These are phyloP conservation scores for Penicillium dipodomyicola DNA, from an alignment of 495 filamentous ascomycete genomes.

Conservation along the genomic window DNA sequence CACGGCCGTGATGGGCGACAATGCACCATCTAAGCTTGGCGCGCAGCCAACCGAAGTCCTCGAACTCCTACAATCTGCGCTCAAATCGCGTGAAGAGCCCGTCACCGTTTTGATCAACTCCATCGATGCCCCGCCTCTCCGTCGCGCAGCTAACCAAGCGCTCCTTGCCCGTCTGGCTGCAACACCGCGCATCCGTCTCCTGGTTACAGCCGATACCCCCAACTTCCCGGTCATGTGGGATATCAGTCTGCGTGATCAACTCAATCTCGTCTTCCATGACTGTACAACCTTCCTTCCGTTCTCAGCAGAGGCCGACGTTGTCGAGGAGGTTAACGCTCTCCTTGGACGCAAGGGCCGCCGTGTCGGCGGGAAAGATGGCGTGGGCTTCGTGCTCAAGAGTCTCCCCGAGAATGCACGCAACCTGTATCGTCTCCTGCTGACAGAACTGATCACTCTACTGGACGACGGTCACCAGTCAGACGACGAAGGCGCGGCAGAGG, in stretches of 20 bases:
- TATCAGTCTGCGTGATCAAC: constrained; percentile 68
- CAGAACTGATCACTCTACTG: constrained; percentile 74
- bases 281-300: constrained; percentile 83
- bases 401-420: constrained; percentile 88
- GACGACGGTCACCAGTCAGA: constrained; percentile 47
- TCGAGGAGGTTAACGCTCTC: constrained; percentile 82
- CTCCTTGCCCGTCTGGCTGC: constrained; percentile 74
- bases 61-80: constrained; percentile 57
- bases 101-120: constrained; percentile 81
- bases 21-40: constrained; percentile 54
- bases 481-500: constrained; percentile 39
- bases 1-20: constrained; percentile 59
- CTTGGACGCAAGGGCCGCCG: constrained; percentile 80
- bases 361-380: constrained; percentile 86
- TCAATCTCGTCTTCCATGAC: constrained; percentile 89
- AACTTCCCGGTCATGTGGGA: constrained; percentile 90
- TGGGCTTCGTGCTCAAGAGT: constrained; percentile 83
- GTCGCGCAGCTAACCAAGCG: constrained; percentile 64
- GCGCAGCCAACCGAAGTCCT: constrained; percentile 64
- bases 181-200: constrained; percentile 68
- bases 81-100: constrained; percentile 46
- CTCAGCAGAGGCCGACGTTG: constrained; percentile 68
- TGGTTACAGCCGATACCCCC: constrained; percentile 82
- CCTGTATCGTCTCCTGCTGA: constrained; percentile 78
- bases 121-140: constrained; percentile 74